phyloP scores from a whole-genome alignment of 164 flowering plant species.

The Piper betle region DNA sequence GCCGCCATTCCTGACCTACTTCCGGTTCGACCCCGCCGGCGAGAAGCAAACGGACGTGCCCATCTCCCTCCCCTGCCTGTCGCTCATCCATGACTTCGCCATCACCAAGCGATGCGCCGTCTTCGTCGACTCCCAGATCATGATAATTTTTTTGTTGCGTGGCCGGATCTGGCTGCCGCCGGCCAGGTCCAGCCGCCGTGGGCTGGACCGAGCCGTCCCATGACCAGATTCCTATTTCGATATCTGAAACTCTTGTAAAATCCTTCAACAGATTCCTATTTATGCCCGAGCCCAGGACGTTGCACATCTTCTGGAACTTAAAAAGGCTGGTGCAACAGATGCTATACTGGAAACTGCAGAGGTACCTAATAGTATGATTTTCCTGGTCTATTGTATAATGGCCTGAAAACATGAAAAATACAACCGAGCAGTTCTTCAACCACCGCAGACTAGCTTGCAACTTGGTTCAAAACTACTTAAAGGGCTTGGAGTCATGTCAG shows the following conservation, averaged over 20 bases:
- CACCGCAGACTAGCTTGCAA: constrained; percentile 86
- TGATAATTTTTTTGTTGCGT: no score
- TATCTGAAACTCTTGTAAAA: not conserved
- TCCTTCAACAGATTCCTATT: constrained; percentile 53
- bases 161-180: no score
- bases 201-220: no score
- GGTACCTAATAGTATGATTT: constrained; percentile 26
- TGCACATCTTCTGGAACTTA: constrained; percentile 71
- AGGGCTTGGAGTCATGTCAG: constrained; percentile 94
- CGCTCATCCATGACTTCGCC: no score
- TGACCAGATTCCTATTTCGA: no score
- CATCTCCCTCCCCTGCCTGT: no score
- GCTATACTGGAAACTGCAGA: constrained; percentile 86
- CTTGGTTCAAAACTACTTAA: constrained; percentile 87
- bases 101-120: no score
- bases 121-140: no score
- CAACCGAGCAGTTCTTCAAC: not conserved
- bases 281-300: constrained; percentile 88
- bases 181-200: no score
- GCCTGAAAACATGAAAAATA: not conserved
- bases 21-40: no score
- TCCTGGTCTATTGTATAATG: not conserved
- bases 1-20: no score
- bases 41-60: no score
- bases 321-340: constrained; percentile 94